These are phyloP conservation scores for Hysterangium stoloniferum DNA, from an alignment of 768 basidiomycete species.

Conservation along the genomic window DNA sequence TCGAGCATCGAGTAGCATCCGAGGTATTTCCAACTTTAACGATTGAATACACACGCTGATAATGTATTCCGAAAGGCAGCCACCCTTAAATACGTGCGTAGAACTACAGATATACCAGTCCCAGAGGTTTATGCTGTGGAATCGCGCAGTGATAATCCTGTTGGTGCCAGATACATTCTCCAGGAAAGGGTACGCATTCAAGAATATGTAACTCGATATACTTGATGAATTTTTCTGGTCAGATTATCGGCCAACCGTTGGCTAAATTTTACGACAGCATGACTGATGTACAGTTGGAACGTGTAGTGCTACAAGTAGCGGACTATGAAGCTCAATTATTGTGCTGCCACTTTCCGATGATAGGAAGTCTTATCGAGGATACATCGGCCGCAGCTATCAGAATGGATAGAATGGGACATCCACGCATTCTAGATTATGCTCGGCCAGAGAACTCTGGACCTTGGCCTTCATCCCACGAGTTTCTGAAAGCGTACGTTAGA, in stretches of 20 bases:
- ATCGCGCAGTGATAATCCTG: neutral
- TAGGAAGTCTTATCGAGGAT: neutral
- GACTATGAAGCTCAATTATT: neutral
- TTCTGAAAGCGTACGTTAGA: neutral
- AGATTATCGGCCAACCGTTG: too few relatives aligned
- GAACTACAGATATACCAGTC: too few relatives aligned
- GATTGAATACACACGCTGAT: too few relatives aligned
- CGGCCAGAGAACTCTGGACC: neutral
- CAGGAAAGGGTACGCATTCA: neutral
- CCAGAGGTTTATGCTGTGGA: slow-evolving; percentile 1
- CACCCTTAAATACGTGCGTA: too few relatives aligned
- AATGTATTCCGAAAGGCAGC: too few relatives aligned
- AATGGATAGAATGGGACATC: neutral
- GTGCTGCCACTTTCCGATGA: neutral
- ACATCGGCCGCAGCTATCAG: neutral
- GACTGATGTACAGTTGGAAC: too few relatives aligned
- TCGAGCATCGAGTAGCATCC: too few relatives aligned
- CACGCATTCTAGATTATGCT: neutral
- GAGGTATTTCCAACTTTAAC: too few relatives aligned
- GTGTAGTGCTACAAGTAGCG: too few relatives aligned
- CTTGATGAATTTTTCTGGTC: too few relatives aligned
- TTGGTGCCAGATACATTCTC: neutral
- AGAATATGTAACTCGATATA: too few relatives aligned
- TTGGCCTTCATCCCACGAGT: neutral
- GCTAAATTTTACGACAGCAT: too few relatives aligned